These are phyloP conservation scores for Schizosaccharomyces versatilis DNA, from an alignment of 1,139 yeast genomes.

Conservation along the genomic window DNA sequence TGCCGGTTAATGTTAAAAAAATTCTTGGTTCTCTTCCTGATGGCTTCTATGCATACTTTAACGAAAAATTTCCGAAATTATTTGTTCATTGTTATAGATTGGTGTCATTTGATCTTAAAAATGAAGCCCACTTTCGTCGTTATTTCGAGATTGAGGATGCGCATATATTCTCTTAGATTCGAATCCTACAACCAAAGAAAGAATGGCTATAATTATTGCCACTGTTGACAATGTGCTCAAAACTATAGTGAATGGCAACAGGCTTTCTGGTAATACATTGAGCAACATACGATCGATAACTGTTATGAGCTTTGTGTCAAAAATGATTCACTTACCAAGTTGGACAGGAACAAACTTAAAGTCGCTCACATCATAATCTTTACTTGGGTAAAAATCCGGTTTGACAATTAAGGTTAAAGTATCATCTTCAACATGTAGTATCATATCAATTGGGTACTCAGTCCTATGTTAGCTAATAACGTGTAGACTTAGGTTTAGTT, in stretches of 20 bases:
- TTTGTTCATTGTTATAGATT: conserved; percentile 29
- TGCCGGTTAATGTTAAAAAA: conserved; percentile 35
- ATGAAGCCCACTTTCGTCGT: neutral
- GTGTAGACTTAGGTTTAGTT: no score
- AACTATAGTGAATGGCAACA: neutral
- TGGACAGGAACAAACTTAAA: neutral
- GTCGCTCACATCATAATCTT: neutral
- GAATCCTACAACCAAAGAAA: no score
- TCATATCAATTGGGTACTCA: no score
- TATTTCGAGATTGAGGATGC: neutral
- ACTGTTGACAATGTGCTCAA: neutral
- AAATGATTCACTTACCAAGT: neutral
- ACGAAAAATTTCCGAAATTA: conserved; percentile 50
- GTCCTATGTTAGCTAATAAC: no score
- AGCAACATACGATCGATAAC: neutral
- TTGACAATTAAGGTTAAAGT: no score
- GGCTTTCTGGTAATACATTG: neutral
- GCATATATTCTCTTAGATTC: neutral
- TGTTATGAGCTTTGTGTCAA: neutral
- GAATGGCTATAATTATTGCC: no score
- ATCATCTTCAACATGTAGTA: no score
- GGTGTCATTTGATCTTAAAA: neutral
- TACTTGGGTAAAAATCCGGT: neutral
- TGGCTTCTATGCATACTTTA: conserved; percentile 62
- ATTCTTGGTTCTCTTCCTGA: conserved; percentile 63